Percentiles rank a stretch among this genome's conserved stretches.
phyloP scores from a whole-genome alignment of 140 eudicot species.

The Senecio squalidus region DNA sequence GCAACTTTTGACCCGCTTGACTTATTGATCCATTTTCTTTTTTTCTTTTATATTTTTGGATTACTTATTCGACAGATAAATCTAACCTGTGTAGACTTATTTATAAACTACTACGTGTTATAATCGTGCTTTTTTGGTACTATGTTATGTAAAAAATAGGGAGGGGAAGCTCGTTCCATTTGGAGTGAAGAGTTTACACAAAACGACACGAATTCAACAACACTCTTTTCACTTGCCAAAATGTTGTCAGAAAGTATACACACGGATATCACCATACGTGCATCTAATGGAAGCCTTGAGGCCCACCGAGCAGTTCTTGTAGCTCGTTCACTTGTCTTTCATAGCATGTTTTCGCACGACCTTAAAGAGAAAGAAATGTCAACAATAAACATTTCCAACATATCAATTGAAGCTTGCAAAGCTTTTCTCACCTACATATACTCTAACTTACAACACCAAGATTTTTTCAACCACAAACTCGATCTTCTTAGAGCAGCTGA shows the following conservation, averaged over 20 bases:
- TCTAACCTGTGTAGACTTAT: too few relatives aligned
- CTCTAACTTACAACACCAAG: constrained; percentile 44
- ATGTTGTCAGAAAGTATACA: constrained; percentile 86
- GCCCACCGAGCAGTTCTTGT: constrained; percentile 95
- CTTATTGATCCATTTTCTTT: too few relatives aligned
- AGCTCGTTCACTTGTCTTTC: constrained; percentile 83
- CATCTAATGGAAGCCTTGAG: constrained; percentile 62
- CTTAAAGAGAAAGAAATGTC: constrained; percentile 76
- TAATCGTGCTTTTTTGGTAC: neutral
- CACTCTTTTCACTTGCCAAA: constrained; percentile 51
- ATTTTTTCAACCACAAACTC: constrained; percentile 59
- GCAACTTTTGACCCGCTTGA: too few relatives aligned
- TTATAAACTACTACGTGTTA: too few relatives aligned
- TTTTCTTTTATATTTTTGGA: too few relatives aligned
- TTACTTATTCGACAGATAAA: too few relatives aligned
- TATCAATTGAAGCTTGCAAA: constrained; percentile 66
- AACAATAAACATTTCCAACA: constrained; percentile 62
- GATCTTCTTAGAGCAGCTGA: constrained; percentile 83
- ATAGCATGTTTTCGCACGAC: constrained; percentile 90
- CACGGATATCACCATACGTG: constrained; percentile 67
- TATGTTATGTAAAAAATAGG: constrained; percentile 35
- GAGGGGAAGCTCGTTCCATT: constrained; percentile 59
- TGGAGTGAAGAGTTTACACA: constrained; percentile 57
- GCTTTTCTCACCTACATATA: constrained; percentile 73
- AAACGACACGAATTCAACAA: constrained; percentile 39